These are phyloP conservation scores for Waitea zeae DNA, from an alignment of 1,284 basidiomycete genomes.

Conservation along the genomic window DNA sequence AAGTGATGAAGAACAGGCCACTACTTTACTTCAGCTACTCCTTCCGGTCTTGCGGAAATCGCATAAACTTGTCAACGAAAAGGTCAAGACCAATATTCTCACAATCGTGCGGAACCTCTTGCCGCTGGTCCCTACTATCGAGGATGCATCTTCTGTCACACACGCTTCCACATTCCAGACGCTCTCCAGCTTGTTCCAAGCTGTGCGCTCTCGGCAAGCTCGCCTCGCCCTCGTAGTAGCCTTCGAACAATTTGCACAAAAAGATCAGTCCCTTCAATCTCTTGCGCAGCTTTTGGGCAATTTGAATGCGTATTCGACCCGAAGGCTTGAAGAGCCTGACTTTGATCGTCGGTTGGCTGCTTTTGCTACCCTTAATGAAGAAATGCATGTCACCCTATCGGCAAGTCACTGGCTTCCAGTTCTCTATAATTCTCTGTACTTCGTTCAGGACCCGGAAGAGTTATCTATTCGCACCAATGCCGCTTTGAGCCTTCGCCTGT, in stretches of 20 bases:
- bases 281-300: slow-evolving; percentile 43
- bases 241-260: slow-evolving; percentile 39
- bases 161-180: slow-evolving; percentile 47
- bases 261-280: slow-evolving; percentile 28
- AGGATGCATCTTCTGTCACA: slow-evolving; percentile 26
- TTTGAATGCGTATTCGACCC: slow-evolving; percentile 77
- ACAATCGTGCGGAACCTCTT: slow-evolving; percentile 63
- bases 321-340: slow-evolving; percentile 82
- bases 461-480: slow-evolving; percentile 80
- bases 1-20: slow-evolving; percentile 54
- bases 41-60: slow-evolving; percentile 72
- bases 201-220: slow-evolving; percentile 51
- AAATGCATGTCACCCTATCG: slow-evolving; percentile 29
- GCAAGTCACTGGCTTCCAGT: slow-evolving; percentile 68
- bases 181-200: slow-evolving; percentile 63
- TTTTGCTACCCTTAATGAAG: slow-evolving; percentile 63
- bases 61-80: slow-evolving; percentile 67
- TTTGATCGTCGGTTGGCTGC: slow-evolving; percentile 78
- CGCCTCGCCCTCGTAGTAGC: slow-evolving; percentile 50
- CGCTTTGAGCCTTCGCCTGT: slow-evolving; percentile 59
- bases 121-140: slow-evolving; percentile 53
- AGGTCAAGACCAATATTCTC: slow-evolving; percentile 75
- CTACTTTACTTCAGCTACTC: slow-evolving; percentile 60
- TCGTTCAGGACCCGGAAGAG: slow-evolving; percentile 83
- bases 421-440: slow-evolving; percentile 73